Base-by-base conservation (phyloP, 331 rosid species). In the Pyracantha coccinea region DNA sequence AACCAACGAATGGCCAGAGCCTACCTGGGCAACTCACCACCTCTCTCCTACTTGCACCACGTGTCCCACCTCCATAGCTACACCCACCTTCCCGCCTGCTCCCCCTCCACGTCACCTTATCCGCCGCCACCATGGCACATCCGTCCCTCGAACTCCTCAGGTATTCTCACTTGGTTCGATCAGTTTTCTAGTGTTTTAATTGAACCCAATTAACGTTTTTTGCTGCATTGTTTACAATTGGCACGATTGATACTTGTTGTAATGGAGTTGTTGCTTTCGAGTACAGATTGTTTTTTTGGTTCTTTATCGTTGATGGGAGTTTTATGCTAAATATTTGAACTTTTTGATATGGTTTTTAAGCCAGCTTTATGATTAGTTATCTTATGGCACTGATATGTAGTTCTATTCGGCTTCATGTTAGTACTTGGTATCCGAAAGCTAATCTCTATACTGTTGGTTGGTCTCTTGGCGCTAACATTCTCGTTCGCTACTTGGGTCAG, bases 391-490 rank as follows among this genome's bases (percentile, higher is more conserved):
- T 84, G 80, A 77, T 81, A 53, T 89, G 89, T 91, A 94, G 97
- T 87, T 94, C 91, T 91, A 94, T 88, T 91, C 99, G 33, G 97
- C 97, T 81, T 91, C 96, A 88, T 86, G 89, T 94, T 69, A 76
- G 86, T 25, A 64, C 53, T 69, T 82, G 85, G 68, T 92, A 90
- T 81, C 93, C 90, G 1, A 63, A 84, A 32, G 96, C 98, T 32
- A 90, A 94, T 82, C 24, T 94, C 23, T 91, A 94, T 79, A 96
- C 89, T 0, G 92, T 69, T 78, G 98, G 98, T 28, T 94, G 99
- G 99, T 91, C 98, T 67, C 93, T 91, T 47, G 99, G 99, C 4
- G 96, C 95, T 33, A 94, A 94, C 80, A 87, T 94, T 84, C 99
- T 94, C 19, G 95, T 94, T 75, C 91, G 86, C 65, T 94, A 94